These are phyloP conservation scores for Populus tremula DNA, from an alignment of 345 rosid species.

Conservation along the genomic window DNA sequence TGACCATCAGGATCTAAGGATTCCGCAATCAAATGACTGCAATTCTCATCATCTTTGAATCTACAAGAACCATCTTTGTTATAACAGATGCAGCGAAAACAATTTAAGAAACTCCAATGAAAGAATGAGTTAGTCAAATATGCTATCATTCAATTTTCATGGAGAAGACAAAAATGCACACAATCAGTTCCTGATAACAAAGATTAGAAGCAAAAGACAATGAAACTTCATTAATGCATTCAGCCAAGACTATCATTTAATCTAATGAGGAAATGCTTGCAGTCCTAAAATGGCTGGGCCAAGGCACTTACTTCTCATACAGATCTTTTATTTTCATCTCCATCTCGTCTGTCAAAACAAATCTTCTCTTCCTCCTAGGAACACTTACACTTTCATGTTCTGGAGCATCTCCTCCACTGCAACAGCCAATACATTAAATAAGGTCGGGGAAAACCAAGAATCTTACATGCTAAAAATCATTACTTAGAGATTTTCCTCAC, in stretches of 20 bases:
- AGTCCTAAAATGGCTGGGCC: neutral
- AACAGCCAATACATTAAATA: conserved; percentile 21
- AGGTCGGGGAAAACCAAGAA: neutral
- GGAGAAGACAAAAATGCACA: conserved; percentile 5
- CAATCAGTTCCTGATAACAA: neutral
- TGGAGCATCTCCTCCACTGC: conserved; percentile 40
- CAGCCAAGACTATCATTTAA: neutral
- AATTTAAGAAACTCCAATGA: conserved; percentile 10
- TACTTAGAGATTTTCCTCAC: neutral
- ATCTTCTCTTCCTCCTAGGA: conserved; percentile 59
- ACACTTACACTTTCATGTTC: conserved; percentile 40
- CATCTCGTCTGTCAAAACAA: conserved; percentile 54
- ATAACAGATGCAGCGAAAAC: conserved; percentile 26
- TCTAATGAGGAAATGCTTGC: neutral
- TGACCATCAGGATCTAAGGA: conserved; percentile 66
- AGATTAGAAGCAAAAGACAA: neutral
- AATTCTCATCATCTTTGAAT: conserved; percentile 62
- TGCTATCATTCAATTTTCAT: neutral
- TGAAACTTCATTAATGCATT: neutral
- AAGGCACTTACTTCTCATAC: conserved; percentile 54
- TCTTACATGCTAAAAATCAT: neutral
- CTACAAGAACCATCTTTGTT: conserved; percentile 36
- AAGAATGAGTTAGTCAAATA: neutral
- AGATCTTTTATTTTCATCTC: conserved; percentile 62
- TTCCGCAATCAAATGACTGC: conserved; percentile 60